phyloP scores from a whole-genome alignment of 345 rosid species.

The Corchorus capsularis region DNA sequence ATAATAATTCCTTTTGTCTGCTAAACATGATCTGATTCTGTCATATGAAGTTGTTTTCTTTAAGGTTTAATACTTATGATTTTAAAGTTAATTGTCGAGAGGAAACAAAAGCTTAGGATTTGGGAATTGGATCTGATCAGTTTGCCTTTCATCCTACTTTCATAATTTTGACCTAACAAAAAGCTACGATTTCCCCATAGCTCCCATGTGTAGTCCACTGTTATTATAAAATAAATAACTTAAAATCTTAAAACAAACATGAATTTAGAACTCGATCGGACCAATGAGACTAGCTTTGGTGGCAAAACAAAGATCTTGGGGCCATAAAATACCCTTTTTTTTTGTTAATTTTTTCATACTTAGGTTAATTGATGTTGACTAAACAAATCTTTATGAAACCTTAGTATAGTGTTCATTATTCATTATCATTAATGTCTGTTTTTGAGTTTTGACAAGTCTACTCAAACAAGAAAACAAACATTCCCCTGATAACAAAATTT shows the following conservation, averaged over 20 bases:
- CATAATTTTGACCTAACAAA: too few relatives aligned
- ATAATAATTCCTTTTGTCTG: not conserved
- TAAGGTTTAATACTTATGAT: too few relatives aligned
- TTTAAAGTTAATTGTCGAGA: too few relatives aligned
- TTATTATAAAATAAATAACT: not conserved
- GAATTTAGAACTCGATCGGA: not conserved
- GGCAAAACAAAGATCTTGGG: not conserved
- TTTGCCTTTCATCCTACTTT: not conserved
- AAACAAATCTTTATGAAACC: too few relatives aligned
- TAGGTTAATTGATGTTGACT: too few relatives aligned
- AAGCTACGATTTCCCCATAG: too few relatives aligned
- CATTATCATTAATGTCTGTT: not conserved
- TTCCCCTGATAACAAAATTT: constrained; percentile 12
- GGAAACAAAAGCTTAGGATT: not conserved
- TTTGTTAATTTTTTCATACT: not conserved
- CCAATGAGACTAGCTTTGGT: not conserved
- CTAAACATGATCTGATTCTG: too few relatives aligned
- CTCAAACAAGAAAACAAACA: constrained; percentile 20
- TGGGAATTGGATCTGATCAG: not conserved
- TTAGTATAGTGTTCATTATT: too few relatives aligned
- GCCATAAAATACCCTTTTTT: too few relatives aligned
- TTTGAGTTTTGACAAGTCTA: not conserved
- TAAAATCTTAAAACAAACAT: not conserved
- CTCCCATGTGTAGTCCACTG: not conserved
- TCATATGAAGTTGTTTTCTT: too few relatives aligned